Evolutionary conservation across 2,329 filamentous ascomycete species (phyloP).

Genomic region (Apiospora koreana): DNA sequence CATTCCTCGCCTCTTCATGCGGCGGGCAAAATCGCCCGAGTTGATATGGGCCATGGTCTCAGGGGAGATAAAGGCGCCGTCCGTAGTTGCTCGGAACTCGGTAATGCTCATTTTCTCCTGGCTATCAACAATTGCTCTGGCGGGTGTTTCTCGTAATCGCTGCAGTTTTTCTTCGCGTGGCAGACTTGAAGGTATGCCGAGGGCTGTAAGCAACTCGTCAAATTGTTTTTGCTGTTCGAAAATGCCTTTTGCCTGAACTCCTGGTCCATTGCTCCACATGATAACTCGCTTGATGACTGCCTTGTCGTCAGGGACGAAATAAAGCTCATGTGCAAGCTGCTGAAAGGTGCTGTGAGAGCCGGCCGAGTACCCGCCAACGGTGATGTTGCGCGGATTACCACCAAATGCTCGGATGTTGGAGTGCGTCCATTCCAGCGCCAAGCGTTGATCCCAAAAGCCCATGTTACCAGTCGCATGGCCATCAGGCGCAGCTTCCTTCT

Average conservation of each 20-base stretch:
- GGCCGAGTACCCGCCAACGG: conserved; percentile 57
- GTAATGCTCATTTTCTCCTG: conserved; percentile 15
- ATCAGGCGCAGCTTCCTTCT: conserved; percentile 32
- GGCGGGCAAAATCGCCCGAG: conserved; percentile 14
- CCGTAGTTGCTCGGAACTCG: conserved; percentile 17
- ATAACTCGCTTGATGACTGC: conserved; percentile 50
- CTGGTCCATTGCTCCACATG: conserved; percentile 37
- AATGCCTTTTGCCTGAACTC: conserved; percentile 17
- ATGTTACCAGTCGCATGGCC: conserved; percentile 42
- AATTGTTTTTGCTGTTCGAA: conserved; percentile 20
- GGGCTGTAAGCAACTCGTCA: conserved; percentile 15
- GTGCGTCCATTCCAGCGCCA: conserved; percentile 56
- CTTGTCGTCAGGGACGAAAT: conserved; percentile 43
- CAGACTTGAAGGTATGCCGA: conserved; percentile 11
- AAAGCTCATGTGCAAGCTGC: conserved; percentile 56
- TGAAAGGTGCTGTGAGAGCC: conserved; percentile 57
- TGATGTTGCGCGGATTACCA: conserved; percentile 42
- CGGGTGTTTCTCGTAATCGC: conserved; percentile 3
- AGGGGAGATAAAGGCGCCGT: conserved; percentile 9
- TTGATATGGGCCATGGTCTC: conserved; percentile 15
- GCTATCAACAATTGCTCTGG: conserved; percentile 10
- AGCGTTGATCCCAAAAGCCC: conserved; percentile 59
- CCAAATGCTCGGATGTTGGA: conserved; percentile 44
- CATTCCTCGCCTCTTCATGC: conserved; percentile 18
- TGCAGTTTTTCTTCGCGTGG: conserved; percentile 9